Evolutionary conservation across 768 basidiomycete species (phyloP).

Genomic region (Auricularia heimuer): DNA sequence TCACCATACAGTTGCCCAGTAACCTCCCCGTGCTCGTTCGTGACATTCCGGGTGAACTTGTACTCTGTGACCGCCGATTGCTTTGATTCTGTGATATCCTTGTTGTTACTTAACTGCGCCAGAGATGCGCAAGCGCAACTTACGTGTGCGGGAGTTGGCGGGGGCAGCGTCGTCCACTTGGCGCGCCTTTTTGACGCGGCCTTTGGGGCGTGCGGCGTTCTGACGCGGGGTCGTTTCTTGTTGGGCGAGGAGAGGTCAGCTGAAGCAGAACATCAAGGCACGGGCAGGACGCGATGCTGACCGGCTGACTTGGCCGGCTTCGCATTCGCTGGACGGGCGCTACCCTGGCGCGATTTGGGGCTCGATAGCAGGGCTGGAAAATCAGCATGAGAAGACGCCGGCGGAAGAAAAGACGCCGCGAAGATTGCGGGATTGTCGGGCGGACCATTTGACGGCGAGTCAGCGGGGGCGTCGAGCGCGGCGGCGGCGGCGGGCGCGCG

Average conservation of each 20-base stretch:
- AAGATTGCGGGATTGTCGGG: neutral
- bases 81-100: neutral
- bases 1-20: conserved; percentile 24
- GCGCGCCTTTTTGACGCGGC: neutral
- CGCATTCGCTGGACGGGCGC: neutral
- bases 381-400: neutral
- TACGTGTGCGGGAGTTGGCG: neutral
- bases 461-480: neutral
- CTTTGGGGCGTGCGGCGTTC: neutral
- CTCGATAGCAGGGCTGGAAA: neutral
- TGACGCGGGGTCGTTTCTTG: neutral
- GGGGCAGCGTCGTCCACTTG: neutral
- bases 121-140: neutral
- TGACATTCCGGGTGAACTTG: neutral
- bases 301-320: neutral
- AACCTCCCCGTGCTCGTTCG: neutral
- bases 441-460: neutral
- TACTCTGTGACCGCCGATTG: neutral
- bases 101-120: neutral
- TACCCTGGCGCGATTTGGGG: neutral
- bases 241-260: neutral
- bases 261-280: neutral
- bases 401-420: conserved; percentile 2
- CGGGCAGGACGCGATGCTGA: neutral
- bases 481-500: neutral